phyloP scores from a whole-genome alignment of 306 rosid genomes.

The Echinosophora koreensis region DNA sequence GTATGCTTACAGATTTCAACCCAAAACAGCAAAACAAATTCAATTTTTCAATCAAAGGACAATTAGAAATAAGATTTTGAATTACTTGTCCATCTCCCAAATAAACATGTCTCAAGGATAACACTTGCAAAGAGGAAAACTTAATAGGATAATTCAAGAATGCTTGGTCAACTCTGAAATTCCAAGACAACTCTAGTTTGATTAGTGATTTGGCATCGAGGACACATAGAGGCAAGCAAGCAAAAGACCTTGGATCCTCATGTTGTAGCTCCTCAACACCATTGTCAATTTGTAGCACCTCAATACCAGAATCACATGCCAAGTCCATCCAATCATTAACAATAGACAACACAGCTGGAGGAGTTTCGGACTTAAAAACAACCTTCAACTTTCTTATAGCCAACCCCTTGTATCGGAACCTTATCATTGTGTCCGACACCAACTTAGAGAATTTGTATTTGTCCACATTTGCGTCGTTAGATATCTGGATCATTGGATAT shows the following conservation, averaged over 20 bases:
- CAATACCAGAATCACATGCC: neutral
- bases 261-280: neutral
- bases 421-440: neutral
- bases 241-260: neutral
- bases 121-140: no score
- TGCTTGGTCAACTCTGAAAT: no score
- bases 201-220: no score
- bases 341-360: neutral
- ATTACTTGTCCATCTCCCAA: no score
- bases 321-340: constrained; percentile 29
- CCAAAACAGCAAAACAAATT: no score
- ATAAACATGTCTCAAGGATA: no score
- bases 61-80: no score
- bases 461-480: neutral
- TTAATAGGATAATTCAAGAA: no score
- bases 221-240: constrained; percentile 5
- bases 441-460: constrained; percentile 1
- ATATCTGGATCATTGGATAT: neutral
- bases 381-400: neutral
- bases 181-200: no score
- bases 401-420: neutral
- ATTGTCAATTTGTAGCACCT: neutral
- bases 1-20: no score
- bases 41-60: no score
- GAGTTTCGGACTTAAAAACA: neutral